These are phyloP conservation scores for Albugo laibachii DNA, from an alignment of 352 stramenopile genomes.

Conservation along the genomic window DNA sequence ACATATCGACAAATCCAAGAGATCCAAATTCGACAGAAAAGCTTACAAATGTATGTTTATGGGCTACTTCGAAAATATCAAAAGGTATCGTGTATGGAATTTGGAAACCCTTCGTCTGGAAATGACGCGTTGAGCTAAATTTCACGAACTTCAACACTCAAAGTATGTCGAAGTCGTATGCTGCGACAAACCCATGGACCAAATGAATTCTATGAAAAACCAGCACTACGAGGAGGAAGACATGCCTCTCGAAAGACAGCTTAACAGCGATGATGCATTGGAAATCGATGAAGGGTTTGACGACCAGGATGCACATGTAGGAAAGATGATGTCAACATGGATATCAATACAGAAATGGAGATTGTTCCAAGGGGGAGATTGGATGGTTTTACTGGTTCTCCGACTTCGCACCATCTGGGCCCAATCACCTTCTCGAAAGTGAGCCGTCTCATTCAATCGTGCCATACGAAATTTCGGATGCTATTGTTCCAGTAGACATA, in stretches of 20 bases:
- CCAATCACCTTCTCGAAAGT: too few relatives aligned
- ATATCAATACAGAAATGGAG: neutral
- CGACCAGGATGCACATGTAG: neutral
- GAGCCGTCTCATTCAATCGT: too few relatives aligned
- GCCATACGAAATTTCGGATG: too few relatives aligned
- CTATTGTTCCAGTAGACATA: too few relatives aligned
- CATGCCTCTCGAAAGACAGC: neutral
- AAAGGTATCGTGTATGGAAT: constrained; percentile 9
- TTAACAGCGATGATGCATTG: neutral
- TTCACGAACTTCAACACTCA: neutral
- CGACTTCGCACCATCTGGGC: too few relatives aligned
- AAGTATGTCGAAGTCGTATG: neutral
- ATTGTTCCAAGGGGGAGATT: neutral
- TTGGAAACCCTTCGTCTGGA: neutral
- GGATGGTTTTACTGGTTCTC: too few relatives aligned
- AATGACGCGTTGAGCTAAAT: neutral
- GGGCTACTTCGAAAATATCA: constrained; percentile 8
- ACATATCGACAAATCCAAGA: constrained; percentile 5
- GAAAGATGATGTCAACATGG: neutral
- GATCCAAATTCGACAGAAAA: constrained; percentile 8
- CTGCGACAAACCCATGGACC: neutral
- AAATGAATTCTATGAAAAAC: too few relatives aligned
- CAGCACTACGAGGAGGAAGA: neutral
- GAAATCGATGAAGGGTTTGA: neutral
- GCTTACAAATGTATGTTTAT: constrained; percentile 11